phyloP scores from a whole-genome alignment of 345 rosid species.

The Arabidopsis suecica region DNA sequence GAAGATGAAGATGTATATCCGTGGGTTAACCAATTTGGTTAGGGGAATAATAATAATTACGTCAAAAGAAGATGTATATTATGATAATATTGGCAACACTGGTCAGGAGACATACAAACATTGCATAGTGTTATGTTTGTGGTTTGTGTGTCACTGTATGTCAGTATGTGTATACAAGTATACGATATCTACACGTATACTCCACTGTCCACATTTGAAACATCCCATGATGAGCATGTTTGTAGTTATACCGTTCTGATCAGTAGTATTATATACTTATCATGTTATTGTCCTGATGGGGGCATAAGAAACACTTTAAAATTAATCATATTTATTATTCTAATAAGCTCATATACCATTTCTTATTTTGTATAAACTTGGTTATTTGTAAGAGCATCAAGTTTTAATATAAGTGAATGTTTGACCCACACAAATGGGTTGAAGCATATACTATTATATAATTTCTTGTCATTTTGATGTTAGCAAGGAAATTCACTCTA shows the following conservation, averaged over 20 bases:
- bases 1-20: no score
- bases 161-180: slow-evolving; percentile 7
- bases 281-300: slow-evolving; percentile 16
- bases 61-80: neutral
- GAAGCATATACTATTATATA: neutral
- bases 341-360: neutral
- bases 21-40: slow-evolving; percentile 15
- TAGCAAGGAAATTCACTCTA: neutral
- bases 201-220: slow-evolving; percentile 20
- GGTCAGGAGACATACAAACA: slow-evolving; percentile 38
- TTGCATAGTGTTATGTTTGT: slow-evolving; percentile 39
- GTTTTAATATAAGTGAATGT: no score
- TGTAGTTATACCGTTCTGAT: slow-evolving; percentile 14
- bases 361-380: neutral
- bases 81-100: slow-evolving; percentile 16
- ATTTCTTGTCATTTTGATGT: neutral
- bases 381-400: no score
- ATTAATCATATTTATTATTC: slow-evolving; percentile 1
- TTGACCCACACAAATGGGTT: no score
- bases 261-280: slow-evolving; percentile 10
- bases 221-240: slow-evolving; percentile 38
- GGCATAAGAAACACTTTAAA: neutral
- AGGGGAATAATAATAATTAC: neutral
- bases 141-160: slow-evolving; percentile 33
- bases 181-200: slow-evolving; percentile 28